Percentiles rank a stretch among this genome's conserved stretches.
Evolutionary conservation across 345 rosid species (phyloP).

Genomic region (Heritiera littoralis): DNA sequence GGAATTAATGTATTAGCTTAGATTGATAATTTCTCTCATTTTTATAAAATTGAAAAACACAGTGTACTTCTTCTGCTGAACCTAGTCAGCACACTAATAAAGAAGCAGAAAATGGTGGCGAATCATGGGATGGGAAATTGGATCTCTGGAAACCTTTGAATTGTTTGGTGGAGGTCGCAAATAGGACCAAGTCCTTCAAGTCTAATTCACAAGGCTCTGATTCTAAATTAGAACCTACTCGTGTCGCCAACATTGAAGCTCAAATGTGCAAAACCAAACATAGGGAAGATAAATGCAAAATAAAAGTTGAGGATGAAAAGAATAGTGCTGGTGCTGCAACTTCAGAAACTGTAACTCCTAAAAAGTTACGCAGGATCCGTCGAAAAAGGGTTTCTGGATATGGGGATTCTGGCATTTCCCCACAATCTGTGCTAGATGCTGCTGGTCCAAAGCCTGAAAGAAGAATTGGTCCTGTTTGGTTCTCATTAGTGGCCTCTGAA

Average conservation of each 20-base stretch:
- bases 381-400: conserved; percentile 49
- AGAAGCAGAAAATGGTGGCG: conserved; percentile 45
- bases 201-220: conserved; percentile 57
- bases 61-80: conserved; percentile 64
- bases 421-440: conserved; percentile 56
- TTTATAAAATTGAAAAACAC: conserved; percentile 24
- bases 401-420: conserved; percentile 56
- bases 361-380: conserved; percentile 62
- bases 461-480: conserved; percentile 86
- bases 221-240: conserved; percentile 40
- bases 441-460: conserved; percentile 46
- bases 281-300: conserved; percentile 54
- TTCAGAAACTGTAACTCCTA: conserved; percentile 55
- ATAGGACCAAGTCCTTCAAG: conserved; percentile 75
- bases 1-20: conserved; percentile 2
- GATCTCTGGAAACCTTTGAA: conserved; percentile 91
- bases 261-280: conserved; percentile 46
- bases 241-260: conserved; percentile 40
- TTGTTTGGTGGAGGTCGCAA: conserved; percentile 94
- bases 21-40: conserved; percentile 13
- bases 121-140: conserved; percentile 60
- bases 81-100: conserved; percentile 38
- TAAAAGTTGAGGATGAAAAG: conserved; percentile 51
- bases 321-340: conserved; percentile 47
- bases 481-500: conserved; percentile 85